Evolutionary conservation across 2,329 filamentous ascomycete genomes (phyloP).

Genomic region (Diplodia intermedia): DNA sequence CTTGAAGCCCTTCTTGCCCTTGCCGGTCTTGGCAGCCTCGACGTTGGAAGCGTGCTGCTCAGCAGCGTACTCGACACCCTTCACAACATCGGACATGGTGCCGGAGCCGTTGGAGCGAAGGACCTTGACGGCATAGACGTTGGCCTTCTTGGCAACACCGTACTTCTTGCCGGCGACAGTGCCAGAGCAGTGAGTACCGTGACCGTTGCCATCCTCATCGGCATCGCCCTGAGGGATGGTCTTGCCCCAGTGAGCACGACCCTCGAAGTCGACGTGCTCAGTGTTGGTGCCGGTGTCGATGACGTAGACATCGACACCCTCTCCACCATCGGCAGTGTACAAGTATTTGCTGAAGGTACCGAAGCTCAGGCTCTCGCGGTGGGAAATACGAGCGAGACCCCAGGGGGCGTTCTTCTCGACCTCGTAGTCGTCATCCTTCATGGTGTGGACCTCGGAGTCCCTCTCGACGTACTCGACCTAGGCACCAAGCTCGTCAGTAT

Average conservation of each 20-base stretch:
- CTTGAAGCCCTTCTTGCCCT: slow-evolving; percentile 95
- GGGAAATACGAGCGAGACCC: slow-evolving; percentile 97
- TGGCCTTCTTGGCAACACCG: slow-evolving; percentile 98
- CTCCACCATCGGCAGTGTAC: slow-evolving; percentile 85
- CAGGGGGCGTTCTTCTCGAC: slow-evolving; percentile 95
- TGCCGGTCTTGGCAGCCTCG: slow-evolving; percentile 80
- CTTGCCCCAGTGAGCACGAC: slow-evolving; percentile 94
- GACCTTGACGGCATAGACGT: slow-evolving; percentile 97
- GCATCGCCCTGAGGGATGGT: slow-evolving; percentile 86
- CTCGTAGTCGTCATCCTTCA: slow-evolving; percentile 61
- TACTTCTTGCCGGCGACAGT: slow-evolving; percentile 99
- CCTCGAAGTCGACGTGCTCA: slow-evolving; percentile 96
- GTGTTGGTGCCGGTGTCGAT: slow-evolving; percentile 97
- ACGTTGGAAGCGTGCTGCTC: slow-evolving; percentile 77
- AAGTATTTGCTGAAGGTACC: slow-evolving; percentile 98
- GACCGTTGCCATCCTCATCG: slow-evolving; percentile 94
- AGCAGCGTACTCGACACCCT: slow-evolving; percentile 95
- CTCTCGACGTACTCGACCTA: slow-evolving; percentile 97
- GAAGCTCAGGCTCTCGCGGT: slow-evolving; percentile 86
- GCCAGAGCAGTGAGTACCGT: slow-evolving; percentile 98
- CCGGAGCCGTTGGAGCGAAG: slow-evolving; percentile 96
- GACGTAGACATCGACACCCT: slow-evolving; percentile 98
- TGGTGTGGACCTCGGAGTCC: slow-evolving; percentile 88
- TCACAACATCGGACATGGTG: slow-evolving; percentile 98
- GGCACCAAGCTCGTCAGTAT: slow-evolving; percentile 36